Evolutionary conservation across 2,329 filamentous ascomycete species (phyloP).

Genomic region (Pleomassaria siparia): DNA sequence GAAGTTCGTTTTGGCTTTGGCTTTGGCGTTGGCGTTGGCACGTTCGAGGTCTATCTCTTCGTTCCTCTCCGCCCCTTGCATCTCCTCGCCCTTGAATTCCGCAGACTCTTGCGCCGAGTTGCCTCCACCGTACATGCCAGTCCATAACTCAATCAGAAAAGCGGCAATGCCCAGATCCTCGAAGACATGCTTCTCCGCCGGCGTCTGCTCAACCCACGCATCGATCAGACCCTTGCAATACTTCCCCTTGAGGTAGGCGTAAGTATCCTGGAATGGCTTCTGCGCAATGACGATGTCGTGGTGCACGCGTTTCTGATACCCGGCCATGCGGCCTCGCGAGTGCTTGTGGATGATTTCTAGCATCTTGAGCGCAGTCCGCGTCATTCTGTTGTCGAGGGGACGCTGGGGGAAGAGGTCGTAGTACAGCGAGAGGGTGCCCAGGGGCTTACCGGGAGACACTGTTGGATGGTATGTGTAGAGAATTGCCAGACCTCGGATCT

Average conservation of each 20-base stretch:
- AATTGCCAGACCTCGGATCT: constrained; percentile 72
- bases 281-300: constrained; percentile 82
- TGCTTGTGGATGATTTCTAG: constrained; percentile 72
- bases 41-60: constrained; percentile 11
- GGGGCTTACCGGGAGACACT: constrained; percentile 22
- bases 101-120: background rate
- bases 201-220: constrained; percentile 84
- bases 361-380: constrained; percentile 68
- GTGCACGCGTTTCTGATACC: constrained; percentile 78
- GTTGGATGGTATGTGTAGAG: constrained; percentile 65
- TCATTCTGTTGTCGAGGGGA: constrained; percentile 55
- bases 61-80: constrained; percentile 6
- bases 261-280: constrained; percentile 77
- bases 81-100: background rate
- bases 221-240: constrained; percentile 72
- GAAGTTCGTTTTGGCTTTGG: constrained; percentile 51
- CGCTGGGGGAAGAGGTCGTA: constrained; percentile 50
- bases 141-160: constrained; percentile 91
- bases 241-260: constrained; percentile 74
- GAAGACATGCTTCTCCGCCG: constrained; percentile 90
- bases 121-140: constrained; percentile 73
- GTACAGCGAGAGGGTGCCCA: constrained; percentile 53
- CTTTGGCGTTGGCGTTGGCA: constrained; percentile 6
- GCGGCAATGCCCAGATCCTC: constrained; percentile 90
- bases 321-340: constrained; percentile 63